phyloP scores from a whole-genome alignment of 2,329 filamentous ascomycete species.

The Zymoseptoria tritici region DNA sequence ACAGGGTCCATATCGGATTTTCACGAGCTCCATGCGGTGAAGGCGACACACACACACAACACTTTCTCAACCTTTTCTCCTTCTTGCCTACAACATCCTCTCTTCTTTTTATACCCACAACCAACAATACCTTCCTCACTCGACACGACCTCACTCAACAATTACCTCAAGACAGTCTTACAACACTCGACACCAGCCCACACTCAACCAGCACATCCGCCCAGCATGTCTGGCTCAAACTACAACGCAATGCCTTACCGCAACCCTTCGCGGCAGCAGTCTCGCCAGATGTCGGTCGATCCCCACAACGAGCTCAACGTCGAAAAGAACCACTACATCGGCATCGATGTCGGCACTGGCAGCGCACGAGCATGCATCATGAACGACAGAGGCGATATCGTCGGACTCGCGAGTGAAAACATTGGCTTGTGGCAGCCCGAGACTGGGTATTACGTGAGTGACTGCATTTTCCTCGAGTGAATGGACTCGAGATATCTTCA shows the following conservation, averaged over 20 bases:
- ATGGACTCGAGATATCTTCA: background rate
- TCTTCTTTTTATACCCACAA: background rate
- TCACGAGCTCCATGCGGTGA: background rate
- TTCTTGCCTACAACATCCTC: background rate
- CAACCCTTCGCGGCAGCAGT: constrained; percentile 32
- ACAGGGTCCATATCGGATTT: background rate
- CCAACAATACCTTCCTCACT: background rate
- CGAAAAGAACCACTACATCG: constrained; percentile 60
- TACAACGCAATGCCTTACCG: constrained; percentile 25
- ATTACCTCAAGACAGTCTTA: background rate
- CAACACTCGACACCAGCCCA: background rate
- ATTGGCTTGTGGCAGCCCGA: constrained; percentile 48
- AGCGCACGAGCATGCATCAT: constrained; percentile 95
- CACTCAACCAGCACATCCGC: background rate
- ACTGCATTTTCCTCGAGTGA: background rate
- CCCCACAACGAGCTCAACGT: constrained; percentile 51
- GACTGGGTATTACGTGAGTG: constrained; percentile 47
- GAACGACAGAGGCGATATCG: constrained; percentile 82
- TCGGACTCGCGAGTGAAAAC: constrained; percentile 48
- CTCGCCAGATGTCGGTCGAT: constrained; percentile 43
- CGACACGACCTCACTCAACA: background rate
- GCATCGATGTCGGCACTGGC: constrained; percentile 93
- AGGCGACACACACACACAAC: background rate
- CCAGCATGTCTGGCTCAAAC: constrained; percentile 5
- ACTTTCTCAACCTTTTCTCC: background rate